Base-by-base conservation (phyloP, 2,329 filamentous ascomycete species). In the Apiospora pterosperma region DNA sequence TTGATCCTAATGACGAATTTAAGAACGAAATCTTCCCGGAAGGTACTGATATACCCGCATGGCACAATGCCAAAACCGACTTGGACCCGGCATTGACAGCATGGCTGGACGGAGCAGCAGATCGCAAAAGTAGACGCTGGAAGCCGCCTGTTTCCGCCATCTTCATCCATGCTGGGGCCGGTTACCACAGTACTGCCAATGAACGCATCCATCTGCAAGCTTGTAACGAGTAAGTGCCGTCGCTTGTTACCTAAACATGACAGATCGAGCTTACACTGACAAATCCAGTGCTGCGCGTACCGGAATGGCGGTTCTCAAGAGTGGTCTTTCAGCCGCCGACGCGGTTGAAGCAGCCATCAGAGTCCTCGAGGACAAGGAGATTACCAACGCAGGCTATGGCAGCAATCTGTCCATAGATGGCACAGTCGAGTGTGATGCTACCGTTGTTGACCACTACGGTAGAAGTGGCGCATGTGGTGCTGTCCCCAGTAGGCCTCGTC, bases 341-440 rank as follows among this genome's bases (percentile, higher is more conserved):
- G 96, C 94, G 19, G 91, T 97, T 25, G 96, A 97, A 77, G 90
- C 91, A 61, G 93, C 96, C 36, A 88, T 99, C 72, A 92, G 90
- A 70, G 84, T 92, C 23, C 87, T 99, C 21, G 96, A 99, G 78
- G 92, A 99, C 75, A 90, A 91, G 64, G 93, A 97, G 72, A 96
- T 99, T 69, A 99, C 96, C 39, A 99, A 99, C 76, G 92, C 95
- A 41, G 96, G 96, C 0, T 98, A 92, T 75, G 96, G 96, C 59
- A 99, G 96, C 78, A 99, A 99, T 72, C 82, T 99, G 28, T 90
- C 92, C 55, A 92, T 97, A 67, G 91, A 97, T 70, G 96, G 96
- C 1, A 87, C 89, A 1, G 96, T 98, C 14, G 96, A 99, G 76
- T 96, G 94, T 71, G 96, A 99, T 81, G 96, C 96, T 63, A 94